Conservation (phyloP, 306 rosid genomes). For the Quercus rubra region DNA sequence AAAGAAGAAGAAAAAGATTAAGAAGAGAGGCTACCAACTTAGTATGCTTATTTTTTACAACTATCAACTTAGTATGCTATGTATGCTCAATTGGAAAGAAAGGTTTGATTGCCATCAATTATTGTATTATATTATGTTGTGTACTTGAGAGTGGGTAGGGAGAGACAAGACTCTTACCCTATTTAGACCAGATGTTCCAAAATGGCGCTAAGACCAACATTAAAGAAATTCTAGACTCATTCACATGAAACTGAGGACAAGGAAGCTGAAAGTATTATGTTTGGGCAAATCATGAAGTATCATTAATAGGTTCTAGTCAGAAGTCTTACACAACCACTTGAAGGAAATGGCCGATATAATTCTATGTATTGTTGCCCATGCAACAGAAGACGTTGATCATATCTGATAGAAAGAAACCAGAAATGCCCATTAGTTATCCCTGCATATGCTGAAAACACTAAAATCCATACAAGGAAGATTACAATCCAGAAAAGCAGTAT, state of each 20-base stretch:
- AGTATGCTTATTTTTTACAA: background rate
- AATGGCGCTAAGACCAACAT: background rate
- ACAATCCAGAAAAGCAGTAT: background rate
- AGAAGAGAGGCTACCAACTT: background rate
- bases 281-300: slow-evolving; percentile 2
- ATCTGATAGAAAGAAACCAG: slow-evolving; percentile 45
- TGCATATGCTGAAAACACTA: background rate
- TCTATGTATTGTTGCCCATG: slow-evolving; percentile 95
- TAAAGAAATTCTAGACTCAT: background rate
- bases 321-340: slow-evolving; percentile 66
- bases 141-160: too few relatives aligned
- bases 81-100: background rate
- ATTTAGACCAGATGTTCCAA: too few relatives aligned
- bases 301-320: slow-evolving; percentile 20
- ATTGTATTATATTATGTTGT: too few relatives aligned
- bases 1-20: background rate
- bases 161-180: too few relatives aligned
- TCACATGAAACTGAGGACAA: slow-evolving; percentile 9
- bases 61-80: background rate
- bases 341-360: slow-evolving; percentile 75
- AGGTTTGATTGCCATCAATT: background rate
- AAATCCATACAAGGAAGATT: slow-evolving; percentile 3
- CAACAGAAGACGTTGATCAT: slow-evolving; percentile 78
- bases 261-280: slow-evolving; percentile 12
- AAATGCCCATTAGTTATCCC: slow-evolving; percentile 5